These are phyloP conservation scores for Quercus parvula DNA, from an alignment of 306 rosid species.

Conservation along the genomic window DNA sequence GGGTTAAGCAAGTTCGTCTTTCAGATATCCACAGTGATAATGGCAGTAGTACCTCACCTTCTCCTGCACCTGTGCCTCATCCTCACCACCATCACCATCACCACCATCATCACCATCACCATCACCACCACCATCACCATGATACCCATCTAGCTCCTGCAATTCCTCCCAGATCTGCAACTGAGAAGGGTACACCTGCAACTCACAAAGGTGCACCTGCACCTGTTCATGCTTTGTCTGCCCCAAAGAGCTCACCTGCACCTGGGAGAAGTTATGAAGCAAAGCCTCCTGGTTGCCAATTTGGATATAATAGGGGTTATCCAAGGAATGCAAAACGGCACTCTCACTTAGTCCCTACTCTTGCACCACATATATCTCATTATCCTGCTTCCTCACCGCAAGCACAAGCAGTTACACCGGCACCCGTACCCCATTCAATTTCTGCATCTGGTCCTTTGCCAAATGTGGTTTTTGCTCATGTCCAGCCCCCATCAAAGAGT, in stretches of 20 bases:
- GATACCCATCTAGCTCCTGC: constrained; percentile 45
- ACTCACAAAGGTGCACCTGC: constrained; percentile 30
- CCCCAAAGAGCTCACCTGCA: constrained; percentile 37
- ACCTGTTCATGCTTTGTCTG: constrained; percentile 49
- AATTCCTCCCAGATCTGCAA: constrained; percentile 50
- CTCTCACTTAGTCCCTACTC: constrained; percentile 40
- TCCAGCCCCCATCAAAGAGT: constrained; percentile 61
- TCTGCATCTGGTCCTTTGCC: constrained; percentile 76
- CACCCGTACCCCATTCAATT: constrained; percentile 38
- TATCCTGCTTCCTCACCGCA: constrained; percentile 47
- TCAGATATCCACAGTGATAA: constrained; percentile 64
- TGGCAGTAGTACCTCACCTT: constrained; percentile 35
- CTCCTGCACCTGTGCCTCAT: constrained; percentile 72
- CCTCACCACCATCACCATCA: constrained; percentile 35
- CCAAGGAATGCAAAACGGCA: constrained; percentile 36
- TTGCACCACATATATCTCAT: constrained; percentile 43
- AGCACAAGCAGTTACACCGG: constrained; percentile 36
- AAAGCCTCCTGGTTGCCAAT: constrained; percentile 59
- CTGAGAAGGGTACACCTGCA: constrained; percentile 23
- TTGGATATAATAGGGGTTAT: constrained; percentile 43
- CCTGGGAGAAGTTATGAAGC: constrained; percentile 44
- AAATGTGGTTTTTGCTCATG: constrained; percentile 68
- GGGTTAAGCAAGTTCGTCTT: constrained; percentile 87
- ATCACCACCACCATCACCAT: constrained; percentile 46
- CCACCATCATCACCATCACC: constrained; percentile 44